A percentile compares a stretch with the other conserved stretches of the same genome.
Conservation (phyloP, 257 asterid species). For the Capsicum pubescens region DNA sequence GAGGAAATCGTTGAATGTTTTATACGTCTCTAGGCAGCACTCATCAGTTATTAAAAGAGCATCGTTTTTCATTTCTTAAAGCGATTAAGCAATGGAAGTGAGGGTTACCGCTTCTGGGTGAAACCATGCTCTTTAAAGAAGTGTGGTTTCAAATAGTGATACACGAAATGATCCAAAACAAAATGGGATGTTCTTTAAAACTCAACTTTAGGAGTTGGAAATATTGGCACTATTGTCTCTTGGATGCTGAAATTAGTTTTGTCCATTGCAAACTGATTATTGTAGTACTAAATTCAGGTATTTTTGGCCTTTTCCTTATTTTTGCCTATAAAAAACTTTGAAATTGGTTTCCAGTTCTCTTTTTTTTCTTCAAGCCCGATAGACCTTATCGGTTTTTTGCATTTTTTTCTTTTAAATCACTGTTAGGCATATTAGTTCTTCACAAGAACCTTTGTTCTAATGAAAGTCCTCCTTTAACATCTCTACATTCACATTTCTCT, state of each 20-base stretch:
- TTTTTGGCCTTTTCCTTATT: too few species aligned
- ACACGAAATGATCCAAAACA: neutral
- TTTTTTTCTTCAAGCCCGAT: too few species aligned
- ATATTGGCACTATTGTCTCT: neutral
- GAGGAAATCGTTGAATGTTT: neutral
- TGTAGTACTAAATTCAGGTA: too few species aligned
- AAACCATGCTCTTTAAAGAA: neutral
- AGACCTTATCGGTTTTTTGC: too few species aligned
- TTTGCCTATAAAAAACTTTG: too few species aligned
- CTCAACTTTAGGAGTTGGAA: neutral
- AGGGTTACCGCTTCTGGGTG: neutral
- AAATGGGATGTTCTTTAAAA: neutral
- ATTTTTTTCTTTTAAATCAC: neutral
- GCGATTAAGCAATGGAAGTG: neutral
- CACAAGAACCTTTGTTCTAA: neutral
- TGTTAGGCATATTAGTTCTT: neutral
- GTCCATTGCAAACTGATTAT: neutral
- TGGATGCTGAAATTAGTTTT: neutral
- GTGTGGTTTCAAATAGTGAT: neutral
- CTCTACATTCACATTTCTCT: neutral
- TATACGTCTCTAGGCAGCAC: neutral
- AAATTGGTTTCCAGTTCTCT: too few species aligned
- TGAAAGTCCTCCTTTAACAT: slow-evolving; percentile 20
- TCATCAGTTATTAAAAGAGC: neutral
- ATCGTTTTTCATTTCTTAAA: neutral